Percentiles rank a stretch among this genome's conserved stretches.
Evolutionary conservation across 805 yeast species (phyloP).

Genomic region (Candida nonsorbophila): DNA sequence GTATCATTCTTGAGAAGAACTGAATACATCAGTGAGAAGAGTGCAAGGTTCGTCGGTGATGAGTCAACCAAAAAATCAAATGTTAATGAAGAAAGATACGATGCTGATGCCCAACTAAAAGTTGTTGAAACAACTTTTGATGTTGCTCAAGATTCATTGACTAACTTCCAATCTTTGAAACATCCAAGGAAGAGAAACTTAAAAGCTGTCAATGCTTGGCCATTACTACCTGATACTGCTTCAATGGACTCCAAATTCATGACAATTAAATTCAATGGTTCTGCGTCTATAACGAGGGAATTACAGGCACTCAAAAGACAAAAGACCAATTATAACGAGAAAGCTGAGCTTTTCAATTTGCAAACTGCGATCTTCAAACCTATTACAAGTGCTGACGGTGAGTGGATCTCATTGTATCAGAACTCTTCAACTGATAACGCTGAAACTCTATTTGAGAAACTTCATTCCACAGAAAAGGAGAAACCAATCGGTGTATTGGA

Average conservation of each 20-base stretch:
- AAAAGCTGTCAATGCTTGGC: constrained; percentile 74
- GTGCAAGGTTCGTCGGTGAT: constrained; percentile 19
- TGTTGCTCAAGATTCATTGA: constrained; percentile 43
- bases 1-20: constrained; percentile 91
- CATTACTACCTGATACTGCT: constrained; percentile 85
- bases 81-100: constrained; percentile 27
- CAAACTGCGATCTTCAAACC: constrained; percentile 69
- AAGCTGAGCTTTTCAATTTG: constrained; percentile 32
- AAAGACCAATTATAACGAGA: constrained; percentile 19
- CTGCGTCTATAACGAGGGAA: constrained; percentile 45
- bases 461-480: constrained; percentile 38
- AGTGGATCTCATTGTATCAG: constrained; percentile 59
- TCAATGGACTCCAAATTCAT: constrained; percentile 75
- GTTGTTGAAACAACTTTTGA: constrained; percentile 79
- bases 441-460: constrained; percentile 16
- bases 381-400: constrained; percentile 64
- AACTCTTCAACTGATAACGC: constrained; percentile 19
- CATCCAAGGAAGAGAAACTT: constrained; percentile 79
- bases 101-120: constrained; percentile 58
- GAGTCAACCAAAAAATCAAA: constrained; percentile 4
- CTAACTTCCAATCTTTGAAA: constrained; percentile 40
- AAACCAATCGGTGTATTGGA: constrained; percentile 35
- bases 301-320: constrained; percentile 22
- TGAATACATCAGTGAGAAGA: constrained; percentile 77
- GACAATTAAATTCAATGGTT: constrained; percentile 57